Conservation (phyloP, 345 rosid genomes). For the Eucalyptus camaldulensis region DNA sequence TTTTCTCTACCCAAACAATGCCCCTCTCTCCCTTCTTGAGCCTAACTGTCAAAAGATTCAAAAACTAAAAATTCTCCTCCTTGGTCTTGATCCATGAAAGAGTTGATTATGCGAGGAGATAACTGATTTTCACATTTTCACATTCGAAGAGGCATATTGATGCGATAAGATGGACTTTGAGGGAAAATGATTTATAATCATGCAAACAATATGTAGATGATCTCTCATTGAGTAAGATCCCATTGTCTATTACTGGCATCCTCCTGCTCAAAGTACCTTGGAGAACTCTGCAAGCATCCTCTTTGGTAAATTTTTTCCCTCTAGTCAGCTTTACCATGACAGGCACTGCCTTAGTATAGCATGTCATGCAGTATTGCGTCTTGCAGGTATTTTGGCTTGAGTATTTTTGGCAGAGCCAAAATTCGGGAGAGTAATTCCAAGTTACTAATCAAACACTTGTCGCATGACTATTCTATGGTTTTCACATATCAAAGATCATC, state of each 20-base stretch:
- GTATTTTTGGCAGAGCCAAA: slow-evolving; percentile 90
- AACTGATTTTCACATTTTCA: background rate
- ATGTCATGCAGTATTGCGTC: background rate
- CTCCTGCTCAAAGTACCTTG: slow-evolving; percentile 76
- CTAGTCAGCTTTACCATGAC: background rate
- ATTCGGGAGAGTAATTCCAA: slow-evolving; percentile 32
- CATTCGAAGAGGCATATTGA: background rate
- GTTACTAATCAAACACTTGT: background rate
- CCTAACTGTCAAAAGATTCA: background rate
- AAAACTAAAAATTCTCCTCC: background rate
- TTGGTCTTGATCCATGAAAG: background rate
- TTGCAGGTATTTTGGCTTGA: slow-evolving; percentile 75
- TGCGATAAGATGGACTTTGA: background rate
- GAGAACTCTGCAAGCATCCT: slow-evolving; percentile 90
- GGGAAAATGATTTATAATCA: background rate
- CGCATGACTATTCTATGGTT: background rate
- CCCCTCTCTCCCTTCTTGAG: background rate
- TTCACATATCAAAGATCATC: background rate
- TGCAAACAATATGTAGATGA: background rate
- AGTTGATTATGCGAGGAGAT: background rate
- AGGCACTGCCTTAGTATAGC: background rate
- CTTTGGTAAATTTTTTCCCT: slow-evolving; percentile 39
- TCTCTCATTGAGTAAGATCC: slow-evolving; percentile 62
- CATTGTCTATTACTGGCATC: slow-evolving; percentile 78
- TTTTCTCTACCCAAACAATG: background rate